Conservation (phyloP, 208 protist species). For the Trypanosoma platydactyli region DNA sequence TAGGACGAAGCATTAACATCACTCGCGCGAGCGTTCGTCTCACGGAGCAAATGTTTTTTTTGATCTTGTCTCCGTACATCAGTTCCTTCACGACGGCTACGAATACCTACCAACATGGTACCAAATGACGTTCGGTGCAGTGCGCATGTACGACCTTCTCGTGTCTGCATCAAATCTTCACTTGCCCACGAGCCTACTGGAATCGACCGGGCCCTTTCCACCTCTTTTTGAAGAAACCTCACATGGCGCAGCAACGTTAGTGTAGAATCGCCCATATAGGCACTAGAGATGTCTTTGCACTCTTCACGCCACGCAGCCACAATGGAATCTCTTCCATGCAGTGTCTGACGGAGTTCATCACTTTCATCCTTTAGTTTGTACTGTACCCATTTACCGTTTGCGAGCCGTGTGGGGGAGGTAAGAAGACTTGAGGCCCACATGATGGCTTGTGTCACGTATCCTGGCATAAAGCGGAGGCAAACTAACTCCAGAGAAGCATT, state of each 20-base stretch:
- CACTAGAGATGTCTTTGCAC: constrained; percentile 30
- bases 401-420: constrained; percentile 43
- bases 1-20: constrained; percentile 1
- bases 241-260: constrained; percentile 59
- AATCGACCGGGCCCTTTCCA: constrained; percentile 52
- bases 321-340: constrained; percentile 81
- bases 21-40: not conserved
- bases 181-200: constrained; percentile 42
- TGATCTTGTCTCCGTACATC: not conserved
- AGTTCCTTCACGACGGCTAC: constrained; percentile 18
- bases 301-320: constrained; percentile 65
- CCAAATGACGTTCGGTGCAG: constrained; percentile 59
- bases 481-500: constrained; percentile 12
- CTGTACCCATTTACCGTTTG: constrained; percentile 62
- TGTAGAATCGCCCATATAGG: constrained; percentile 61
- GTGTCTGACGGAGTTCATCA: constrained; percentile 61
- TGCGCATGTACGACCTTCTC: constrained; percentile 69
- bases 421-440: constrained; percentile 78
- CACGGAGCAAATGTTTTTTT: not conserved
- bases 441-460: constrained; percentile 50
- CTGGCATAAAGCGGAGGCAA: constrained; percentile 13
- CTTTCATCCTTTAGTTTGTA: constrained; percentile 90
- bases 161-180: constrained; percentile 43
- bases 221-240: constrained; percentile 56
- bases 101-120: constrained; percentile 77